Evolutionary conservation across 805 yeast genomes (phyloP).

Genomic region (Wickerhamiella nectarea): DNA sequence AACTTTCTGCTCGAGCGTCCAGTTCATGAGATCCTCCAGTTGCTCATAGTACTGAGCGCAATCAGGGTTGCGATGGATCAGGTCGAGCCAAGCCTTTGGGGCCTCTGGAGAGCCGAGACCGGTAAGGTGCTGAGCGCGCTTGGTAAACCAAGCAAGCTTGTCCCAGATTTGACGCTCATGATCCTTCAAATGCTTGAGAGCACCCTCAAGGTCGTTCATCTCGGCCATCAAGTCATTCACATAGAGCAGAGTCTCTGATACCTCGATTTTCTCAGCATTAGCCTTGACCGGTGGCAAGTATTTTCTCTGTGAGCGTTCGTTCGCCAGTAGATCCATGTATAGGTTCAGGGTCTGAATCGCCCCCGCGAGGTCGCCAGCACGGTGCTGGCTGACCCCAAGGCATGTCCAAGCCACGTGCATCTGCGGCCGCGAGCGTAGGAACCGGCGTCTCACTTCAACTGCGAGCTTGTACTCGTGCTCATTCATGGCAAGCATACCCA

Average conservation of each 20-base stretch:
- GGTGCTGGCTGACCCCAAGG: constrained; percentile 52
- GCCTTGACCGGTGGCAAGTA: constrained; percentile 4
- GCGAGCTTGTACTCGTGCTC: constrained; percentile 56
- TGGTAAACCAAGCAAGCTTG: constrained; percentile 45
- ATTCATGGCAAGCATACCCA: constrained; percentile 68
- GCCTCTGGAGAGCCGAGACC: constrained; percentile 53
- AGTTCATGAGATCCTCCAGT: constrained; percentile 51
- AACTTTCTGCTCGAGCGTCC: constrained; percentile 29
- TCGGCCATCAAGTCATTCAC: constrained; percentile 53
- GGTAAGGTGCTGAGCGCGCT: constrained; percentile 49
- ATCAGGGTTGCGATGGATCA: constrained; percentile 80
- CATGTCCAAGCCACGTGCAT: constrained; percentile 18
- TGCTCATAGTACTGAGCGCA: constrained; percentile 47
- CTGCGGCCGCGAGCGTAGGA: constrained; percentile 41
- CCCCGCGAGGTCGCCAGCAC: constrained; percentile 49
- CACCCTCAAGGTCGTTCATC: constrained; percentile 48
- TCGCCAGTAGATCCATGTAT: constrained; percentile 58
- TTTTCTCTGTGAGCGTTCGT: constrained; percentile 10
- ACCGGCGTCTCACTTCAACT: constrained; percentile 48
- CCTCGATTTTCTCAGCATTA: constrained; percentile 47
- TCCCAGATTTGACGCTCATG: constrained; percentile 29
- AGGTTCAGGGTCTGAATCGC: constrained; percentile 62
- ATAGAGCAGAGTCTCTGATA: constrained; percentile 66
- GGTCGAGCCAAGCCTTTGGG: constrained; percentile 46
- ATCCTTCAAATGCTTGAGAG: constrained; percentile 45